phyloP scores from a whole-genome alignment of 1,139 yeast species.

The Yamadazyma membranifaciens region DNA sequence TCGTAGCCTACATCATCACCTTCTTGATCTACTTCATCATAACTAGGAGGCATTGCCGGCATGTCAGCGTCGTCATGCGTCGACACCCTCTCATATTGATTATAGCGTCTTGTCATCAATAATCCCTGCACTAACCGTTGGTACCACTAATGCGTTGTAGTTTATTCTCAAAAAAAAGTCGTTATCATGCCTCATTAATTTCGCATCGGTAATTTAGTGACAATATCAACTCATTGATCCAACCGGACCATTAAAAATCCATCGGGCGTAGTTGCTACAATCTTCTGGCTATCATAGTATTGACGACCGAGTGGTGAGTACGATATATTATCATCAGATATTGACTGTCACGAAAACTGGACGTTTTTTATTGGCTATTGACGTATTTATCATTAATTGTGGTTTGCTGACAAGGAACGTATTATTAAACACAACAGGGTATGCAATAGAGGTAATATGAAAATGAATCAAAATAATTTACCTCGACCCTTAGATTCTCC shows the following conservation, averaged over 20 bases:
- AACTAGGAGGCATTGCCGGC: slow-evolving; percentile 30
- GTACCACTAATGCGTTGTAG: no score
- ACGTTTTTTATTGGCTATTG: no score
- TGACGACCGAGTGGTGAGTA: no score
- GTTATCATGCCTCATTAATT: background rate
- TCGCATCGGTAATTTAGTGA: no score
- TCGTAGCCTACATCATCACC: slow-evolving; percentile 1
- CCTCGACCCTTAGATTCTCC: slow-evolving; percentile 2
- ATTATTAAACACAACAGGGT: background rate
- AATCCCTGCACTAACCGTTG: no score
- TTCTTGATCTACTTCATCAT: slow-evolving; percentile 20
- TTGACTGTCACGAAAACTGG: no score
- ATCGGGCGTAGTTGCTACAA: no score
- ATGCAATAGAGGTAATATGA: slow-evolving; percentile 1
- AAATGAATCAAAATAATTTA: slow-evolving; percentile 8
- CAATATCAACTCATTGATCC: no score
- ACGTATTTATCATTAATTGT: no score
- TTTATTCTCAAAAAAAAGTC: background rate
- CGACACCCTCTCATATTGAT: slow-evolving; percentile 6
- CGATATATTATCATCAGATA: no score
- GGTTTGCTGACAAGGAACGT: background rate
- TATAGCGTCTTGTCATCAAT: slow-evolving; percentile 1
- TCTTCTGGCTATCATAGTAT: no score
- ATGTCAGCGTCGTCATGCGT: slow-evolving; percentile 6
- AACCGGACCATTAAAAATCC: no score